phyloP scores from a whole-genome alignment of 164 flowering plant genomes.

The Warburgia ugandensis region DNA sequence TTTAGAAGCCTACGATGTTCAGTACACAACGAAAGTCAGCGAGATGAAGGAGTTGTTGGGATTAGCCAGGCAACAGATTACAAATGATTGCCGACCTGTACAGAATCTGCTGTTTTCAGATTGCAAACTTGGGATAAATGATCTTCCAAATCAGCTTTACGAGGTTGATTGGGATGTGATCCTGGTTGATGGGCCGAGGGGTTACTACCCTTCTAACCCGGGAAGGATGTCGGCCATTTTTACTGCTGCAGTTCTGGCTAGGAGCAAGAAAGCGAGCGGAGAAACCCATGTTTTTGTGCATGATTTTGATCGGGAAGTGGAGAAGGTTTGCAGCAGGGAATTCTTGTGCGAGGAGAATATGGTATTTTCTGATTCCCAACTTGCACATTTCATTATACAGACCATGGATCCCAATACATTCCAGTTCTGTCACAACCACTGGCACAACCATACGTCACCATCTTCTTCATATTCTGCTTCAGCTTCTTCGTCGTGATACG shows the following conservation, averaged over 20 bases:
- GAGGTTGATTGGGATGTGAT: constrained; percentile 89
- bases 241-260: constrained; percentile 81
- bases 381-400: constrained; percentile 70
- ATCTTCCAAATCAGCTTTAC: constrained; percentile 81
- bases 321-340: constrained; percentile 54
- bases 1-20: constrained; percentile 82
- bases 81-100: constrained; percentile 75
- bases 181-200: constrained; percentile 83
- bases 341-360: constrained; percentile 73
- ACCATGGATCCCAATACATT: constrained; percentile 36
- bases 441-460: constrained; percentile 14
- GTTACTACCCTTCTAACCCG: constrained; percentile 67
- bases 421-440: constrained; percentile 45
- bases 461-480: constrained; percentile 14
- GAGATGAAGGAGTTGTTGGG: constrained; percentile 45
- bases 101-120: constrained; percentile 88
- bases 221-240: constrained; percentile 82
- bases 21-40: constrained; percentile 64
- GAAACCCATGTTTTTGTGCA: constrained; percentile 79
- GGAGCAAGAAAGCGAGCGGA: constrained; percentile 62
- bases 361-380: constrained; percentile 44
- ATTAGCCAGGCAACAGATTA: constrained; percentile 41
- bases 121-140: constrained; percentile 73
- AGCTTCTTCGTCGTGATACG: no score
- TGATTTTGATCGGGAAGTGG: constrained; percentile 57